A percentile compares a stretch with the other conserved stretches of the same genome.
Conservation (phyloP, 371 early-diverging fungal genomes). For the Syncephalastrum contaminatum region DNA sequence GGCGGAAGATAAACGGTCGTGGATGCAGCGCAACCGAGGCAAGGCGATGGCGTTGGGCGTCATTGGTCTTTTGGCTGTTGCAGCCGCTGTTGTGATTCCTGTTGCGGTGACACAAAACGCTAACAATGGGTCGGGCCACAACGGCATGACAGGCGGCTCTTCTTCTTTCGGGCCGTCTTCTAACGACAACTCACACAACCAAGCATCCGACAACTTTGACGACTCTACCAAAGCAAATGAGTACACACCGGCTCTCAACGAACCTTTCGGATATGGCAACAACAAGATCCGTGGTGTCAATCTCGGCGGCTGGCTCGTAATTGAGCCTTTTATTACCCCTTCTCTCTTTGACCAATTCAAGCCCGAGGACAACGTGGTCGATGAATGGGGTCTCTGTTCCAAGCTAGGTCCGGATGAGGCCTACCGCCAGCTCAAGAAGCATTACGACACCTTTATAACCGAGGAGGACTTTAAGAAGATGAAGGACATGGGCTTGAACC, state of each 20-base stretch:
- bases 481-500: slow-evolving; percentile 65
- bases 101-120: too few relatives aligned
- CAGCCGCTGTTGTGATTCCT: too few relatives aligned
- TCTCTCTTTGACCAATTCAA: slow-evolving; percentile 66
- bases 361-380: slow-evolving; percentile 30
- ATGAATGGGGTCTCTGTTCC: slow-evolving; percentile 68
- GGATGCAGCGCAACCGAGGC: too few relatives aligned
- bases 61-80: too few relatives aligned
- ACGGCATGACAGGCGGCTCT: too few relatives aligned
- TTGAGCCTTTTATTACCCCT: slow-evolving; percentile 76
- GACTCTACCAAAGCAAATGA: slow-evolving; percentile 33
- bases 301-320: slow-evolving; percentile 71
- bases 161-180: too few relatives aligned
- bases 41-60: too few relatives aligned
- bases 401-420: slow-evolving; percentile 62
- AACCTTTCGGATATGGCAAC: slow-evolving; percentile 54
- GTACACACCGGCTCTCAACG: slow-evolving; percentile 43
- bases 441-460: slow-evolving; percentile 69
- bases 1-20: too few relatives aligned
- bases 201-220: slow-evolving; percentile 23
- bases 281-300: slow-evolving; percentile 70
- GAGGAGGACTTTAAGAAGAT: slow-evolving; percentile 68
- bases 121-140: too few relatives aligned
- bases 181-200: neutral
- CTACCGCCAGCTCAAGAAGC: slow-evolving; percentile 44